These are phyloP conservation scores for Pseudogymnoascus sp. DNA, from an alignment of 2,329 filamentous ascomycete species.

Conservation along the genomic window DNA sequence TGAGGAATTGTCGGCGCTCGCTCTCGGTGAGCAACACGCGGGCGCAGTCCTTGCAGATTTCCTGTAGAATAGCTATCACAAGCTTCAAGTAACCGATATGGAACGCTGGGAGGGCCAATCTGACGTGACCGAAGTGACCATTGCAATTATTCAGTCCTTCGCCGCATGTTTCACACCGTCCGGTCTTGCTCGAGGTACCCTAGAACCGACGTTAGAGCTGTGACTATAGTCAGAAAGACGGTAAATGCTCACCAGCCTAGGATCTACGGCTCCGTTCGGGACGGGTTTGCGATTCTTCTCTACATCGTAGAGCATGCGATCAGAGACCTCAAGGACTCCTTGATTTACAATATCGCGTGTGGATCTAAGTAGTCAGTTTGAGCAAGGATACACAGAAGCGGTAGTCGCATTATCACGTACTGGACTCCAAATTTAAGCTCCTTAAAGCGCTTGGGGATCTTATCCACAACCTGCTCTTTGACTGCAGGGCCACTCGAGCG, in stretches of 20 bases:
- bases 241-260: conserved; percentile 50
- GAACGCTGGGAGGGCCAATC: conserved; percentile 82
- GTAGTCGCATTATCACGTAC: conserved; percentile 36
- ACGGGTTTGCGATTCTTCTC: conserved; percentile 68
- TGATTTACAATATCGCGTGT: conserved; percentile 94
- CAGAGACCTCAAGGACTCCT: conserved; percentile 88
- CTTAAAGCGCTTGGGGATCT: conserved; percentile 82
- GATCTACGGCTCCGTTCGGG: conserved; percentile 77
- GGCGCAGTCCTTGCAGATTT: conserved; percentile 93
- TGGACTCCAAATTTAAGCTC: conserved; percentile 91
- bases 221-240: conserved; percentile 7
- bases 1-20: conserved; percentile 70
- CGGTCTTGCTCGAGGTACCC: conserved; percentile 80
- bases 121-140: conserved; percentile 91
- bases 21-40: conserved; percentile 72
- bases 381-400: conserved; percentile 32
- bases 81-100: conserved; percentile 95
- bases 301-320: conserved; percentile 87
- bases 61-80: conserved; percentile 82
- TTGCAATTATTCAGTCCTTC: conserved; percentile 76
- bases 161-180: conserved; percentile 73
- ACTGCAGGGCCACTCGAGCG: conserved; percentile 26
- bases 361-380: conserved; percentile 44
- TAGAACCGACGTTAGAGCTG: conserved; percentile 21
- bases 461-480: conserved; percentile 87